Evolutionary conservation across 2,329 filamentous ascomycete genomes (phyloP).

Genomic region (Ophiostoma piceae): DNA sequence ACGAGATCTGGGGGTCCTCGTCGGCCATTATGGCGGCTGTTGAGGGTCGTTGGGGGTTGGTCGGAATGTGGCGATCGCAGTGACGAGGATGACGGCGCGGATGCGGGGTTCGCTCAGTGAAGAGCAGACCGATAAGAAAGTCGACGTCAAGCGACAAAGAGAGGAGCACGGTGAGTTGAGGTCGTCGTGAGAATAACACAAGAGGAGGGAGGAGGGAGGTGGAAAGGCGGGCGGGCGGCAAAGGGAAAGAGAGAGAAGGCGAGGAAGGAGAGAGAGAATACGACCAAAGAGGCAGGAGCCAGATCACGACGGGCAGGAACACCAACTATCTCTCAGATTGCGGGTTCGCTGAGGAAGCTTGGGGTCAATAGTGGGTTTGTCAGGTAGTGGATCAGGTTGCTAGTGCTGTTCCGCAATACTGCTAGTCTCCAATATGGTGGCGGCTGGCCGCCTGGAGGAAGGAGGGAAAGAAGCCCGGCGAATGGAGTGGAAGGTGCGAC

Average conservation of each 20-base stretch:
- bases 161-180: not conserved
- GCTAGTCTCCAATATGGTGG: not conserved
- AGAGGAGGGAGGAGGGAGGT: not conserved
- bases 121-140: constrained; percentile 2
- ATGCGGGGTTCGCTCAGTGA: not conserved
- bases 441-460: not conserved
- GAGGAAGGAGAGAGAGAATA: not conserved
- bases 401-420: not conserved
- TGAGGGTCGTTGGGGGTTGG: not conserved
- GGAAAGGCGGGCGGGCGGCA: not conserved
- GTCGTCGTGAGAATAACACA: not conserved
- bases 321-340: not conserved
- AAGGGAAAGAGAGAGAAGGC: not conserved
- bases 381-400: not conserved
- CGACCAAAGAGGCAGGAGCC: constrained; percentile 2
- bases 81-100: not conserved
- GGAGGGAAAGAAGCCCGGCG: constrained; percentile 20
- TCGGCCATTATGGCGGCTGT: constrained; percentile 53
- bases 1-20: constrained; percentile 75
- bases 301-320: constrained; percentile 7
- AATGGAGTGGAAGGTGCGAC: constrained; percentile 21
- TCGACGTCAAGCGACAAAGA: not conserved
- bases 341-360: not conserved
- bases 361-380: constrained; percentile 9
- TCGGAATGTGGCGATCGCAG: not conserved